phyloP scores from a whole-genome alignment of 1,139 yeast genomes.

The Yamadazyma mexicana region DNA sequence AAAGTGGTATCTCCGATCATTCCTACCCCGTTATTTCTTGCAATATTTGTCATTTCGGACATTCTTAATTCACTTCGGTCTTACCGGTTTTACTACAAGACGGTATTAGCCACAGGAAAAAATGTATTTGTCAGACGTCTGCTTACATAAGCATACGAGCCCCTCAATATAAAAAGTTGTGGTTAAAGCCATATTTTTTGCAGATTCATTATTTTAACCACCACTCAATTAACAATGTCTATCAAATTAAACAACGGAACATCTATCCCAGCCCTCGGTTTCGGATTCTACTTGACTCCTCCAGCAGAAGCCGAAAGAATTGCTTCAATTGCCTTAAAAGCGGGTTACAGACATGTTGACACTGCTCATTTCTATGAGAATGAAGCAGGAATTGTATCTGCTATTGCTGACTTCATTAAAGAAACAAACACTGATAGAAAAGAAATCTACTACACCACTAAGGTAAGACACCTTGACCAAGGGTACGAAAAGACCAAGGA shows the following conservation, averaged over 20 bases:
- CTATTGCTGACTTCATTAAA: slow-evolving; percentile 41
- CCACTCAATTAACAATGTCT: slow-evolving; percentile 25
- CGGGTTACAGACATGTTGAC: slow-evolving; percentile 67
- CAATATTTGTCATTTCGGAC: too few relatives aligned
- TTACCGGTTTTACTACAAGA: too few relatives aligned
- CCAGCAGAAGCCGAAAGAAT: slow-evolving; percentile 23
- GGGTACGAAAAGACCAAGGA: slow-evolving; percentile 58
- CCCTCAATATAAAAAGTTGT: too few relatives aligned
- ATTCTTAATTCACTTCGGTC: too few relatives aligned
- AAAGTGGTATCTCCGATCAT: too few relatives aligned
- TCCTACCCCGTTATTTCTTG: too few relatives aligned
- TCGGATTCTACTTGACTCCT: slow-evolving; percentile 34
- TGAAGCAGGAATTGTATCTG: slow-evolving; percentile 43
- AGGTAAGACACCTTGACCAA: slow-evolving; percentile 58
- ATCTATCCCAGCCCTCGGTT: slow-evolving; percentile 42
- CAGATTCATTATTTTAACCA: too few relatives aligned
- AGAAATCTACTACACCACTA: slow-evolving; percentile 51
- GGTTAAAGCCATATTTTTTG: too few relatives aligned
- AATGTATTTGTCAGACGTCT: too few relatives aligned
- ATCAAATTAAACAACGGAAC: slow-evolving; percentile 36
- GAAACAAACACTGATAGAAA: slow-evolving; percentile 33
- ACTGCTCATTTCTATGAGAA: slow-evolving; percentile 52
- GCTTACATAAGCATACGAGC: too few relatives aligned
- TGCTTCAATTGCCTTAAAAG: slow-evolving; percentile 45
- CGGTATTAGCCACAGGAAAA: too few relatives aligned